phyloP scores from a whole-genome alignment of 2,329 filamentous ascomycete species.

The Phoma sp. region DNA sequence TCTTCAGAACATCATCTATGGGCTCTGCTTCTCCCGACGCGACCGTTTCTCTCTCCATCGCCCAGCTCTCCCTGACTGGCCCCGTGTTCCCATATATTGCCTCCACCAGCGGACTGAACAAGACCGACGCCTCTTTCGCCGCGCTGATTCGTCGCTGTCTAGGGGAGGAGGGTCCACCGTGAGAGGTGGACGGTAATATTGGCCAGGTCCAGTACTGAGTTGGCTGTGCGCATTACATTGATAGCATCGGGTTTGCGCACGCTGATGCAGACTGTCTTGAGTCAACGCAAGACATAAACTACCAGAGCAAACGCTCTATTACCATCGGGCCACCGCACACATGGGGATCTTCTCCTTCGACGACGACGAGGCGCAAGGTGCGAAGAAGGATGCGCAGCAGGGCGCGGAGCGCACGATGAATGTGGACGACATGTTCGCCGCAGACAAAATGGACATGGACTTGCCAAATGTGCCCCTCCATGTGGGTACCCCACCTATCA shows the following conservation, averaged over 20 bases:
- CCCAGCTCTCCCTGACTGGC: constrained; percentile 45
- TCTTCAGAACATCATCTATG: constrained; percentile 51
- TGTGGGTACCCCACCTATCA: constrained; percentile 48
- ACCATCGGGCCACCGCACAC: constrained; percentile 14
- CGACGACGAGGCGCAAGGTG: constrained; percentile 40
- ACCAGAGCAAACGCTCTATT: constrained; percentile 16
- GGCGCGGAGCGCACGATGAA: constrained; percentile 11
- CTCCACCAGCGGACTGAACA: constrained; percentile 48
- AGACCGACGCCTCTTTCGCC: constrained; percentile 57
- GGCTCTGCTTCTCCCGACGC: constrained; percentile 51
- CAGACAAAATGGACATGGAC: constrained; percentile 38
- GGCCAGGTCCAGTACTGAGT: constrained; percentile 25
- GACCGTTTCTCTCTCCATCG: constrained; percentile 40
- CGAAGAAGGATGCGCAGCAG: constrained; percentile 20
- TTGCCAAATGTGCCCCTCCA: constrained; percentile 28
- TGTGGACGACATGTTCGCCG: constrained; percentile 27
- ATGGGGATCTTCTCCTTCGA: constrained; percentile 49
- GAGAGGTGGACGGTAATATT: constrained; percentile 61
- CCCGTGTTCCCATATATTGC: constrained; percentile 43
- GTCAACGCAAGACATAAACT: constrained; percentile 22
- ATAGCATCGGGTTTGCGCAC: constrained; percentile 20
- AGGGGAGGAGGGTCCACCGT: constrained; percentile 60
- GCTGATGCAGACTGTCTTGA: constrained; percentile 37
- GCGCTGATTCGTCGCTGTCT: constrained; percentile 54
- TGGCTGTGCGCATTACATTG: constrained; percentile 34